Conservation (phyloP, 1,284 basidiomycete species). For the Wallemia mellicola region DNA sequence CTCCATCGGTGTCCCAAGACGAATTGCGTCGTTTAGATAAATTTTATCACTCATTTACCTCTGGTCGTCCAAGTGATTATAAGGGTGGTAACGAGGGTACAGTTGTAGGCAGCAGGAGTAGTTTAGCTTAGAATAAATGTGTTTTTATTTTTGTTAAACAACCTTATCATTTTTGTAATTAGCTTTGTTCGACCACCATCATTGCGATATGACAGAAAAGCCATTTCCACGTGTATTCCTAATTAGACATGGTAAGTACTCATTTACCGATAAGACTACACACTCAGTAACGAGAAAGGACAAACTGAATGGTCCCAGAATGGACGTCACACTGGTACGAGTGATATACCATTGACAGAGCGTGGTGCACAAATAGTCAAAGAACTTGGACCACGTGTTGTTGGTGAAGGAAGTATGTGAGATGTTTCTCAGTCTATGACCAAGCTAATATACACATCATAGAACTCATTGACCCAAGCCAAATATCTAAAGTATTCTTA, state of each 20-base stretch:
- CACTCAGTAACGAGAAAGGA: slow-evolving; percentile 19
- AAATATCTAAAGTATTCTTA: slow-evolving; percentile 43
- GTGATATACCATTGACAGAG: slow-evolving; percentile 60
- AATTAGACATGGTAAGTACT: slow-evolving; percentile 33
- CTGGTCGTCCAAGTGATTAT: slow-evolving; percentile 3
- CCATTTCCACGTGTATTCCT: slow-evolving; percentile 36
- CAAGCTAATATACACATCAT: not conserved
- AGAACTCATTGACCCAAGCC: slow-evolving; percentile 51
- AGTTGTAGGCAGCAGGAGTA: not conserved
- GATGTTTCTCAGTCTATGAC: not conserved
- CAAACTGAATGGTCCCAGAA: slow-evolving; percentile 85
- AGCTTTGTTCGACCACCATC: not conserved
- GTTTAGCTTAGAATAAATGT: no score
- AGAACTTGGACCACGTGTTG: slow-evolving; percentile 30
- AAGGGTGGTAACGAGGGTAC: slow-evolving; percentile 4
- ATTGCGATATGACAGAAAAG: not conserved
- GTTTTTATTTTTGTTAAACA: not conserved
- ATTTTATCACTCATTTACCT: not conserved
- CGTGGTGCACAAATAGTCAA: slow-evolving; percentile 44
- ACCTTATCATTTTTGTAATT: not conserved
- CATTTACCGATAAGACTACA: not conserved
- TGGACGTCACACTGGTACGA: slow-evolving; percentile 48
- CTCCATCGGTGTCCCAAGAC: slow-evolving; percentile 2
- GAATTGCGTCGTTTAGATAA: slow-evolving; percentile 3
- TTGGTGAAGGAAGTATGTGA: slow-evolving; percentile 33